These are phyloP conservation scores for Leccinum fallax DNA, from an alignment of 1,284 basidiomycete genomes.

Conservation along the genomic window DNA sequence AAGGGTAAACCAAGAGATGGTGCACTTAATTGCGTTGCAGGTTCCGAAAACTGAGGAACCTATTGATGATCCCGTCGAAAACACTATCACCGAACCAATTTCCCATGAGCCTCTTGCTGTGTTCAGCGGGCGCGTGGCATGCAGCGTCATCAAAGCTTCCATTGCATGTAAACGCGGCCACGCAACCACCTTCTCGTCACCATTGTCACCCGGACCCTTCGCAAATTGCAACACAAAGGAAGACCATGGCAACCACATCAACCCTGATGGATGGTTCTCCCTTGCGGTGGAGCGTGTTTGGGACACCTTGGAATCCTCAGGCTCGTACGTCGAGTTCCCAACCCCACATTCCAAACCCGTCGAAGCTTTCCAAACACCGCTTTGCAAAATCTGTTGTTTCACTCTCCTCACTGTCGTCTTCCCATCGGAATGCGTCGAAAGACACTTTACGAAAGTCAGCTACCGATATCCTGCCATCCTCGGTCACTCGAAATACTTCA, in stretches of 20 bases:
- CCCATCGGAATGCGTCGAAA: slow-evolving; percentile 5
- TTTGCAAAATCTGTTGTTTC: slow-evolving; percentile 2
- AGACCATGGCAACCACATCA: neutral
- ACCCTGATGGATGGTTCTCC: neutral
- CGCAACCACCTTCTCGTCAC: slow-evolving; percentile 6
- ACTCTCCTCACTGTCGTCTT: neutral
- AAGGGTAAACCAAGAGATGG: slow-evolving; percentile 32
- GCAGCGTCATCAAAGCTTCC: slow-evolving; percentile 1
- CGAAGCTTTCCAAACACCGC: slow-evolving; percentile 14
- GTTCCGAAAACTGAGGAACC: neutral
- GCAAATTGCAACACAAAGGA: slow-evolving; percentile 1
- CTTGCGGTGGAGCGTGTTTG: neutral
- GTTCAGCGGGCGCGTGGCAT: neutral
- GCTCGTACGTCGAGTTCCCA: neutral
- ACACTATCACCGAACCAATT: neutral
- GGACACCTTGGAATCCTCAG: neutral
- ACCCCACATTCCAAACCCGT: neutral
- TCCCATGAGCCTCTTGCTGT: neutral
- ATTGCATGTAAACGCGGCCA: slow-evolving; percentile 8
- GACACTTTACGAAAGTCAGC: slow-evolving; percentile 10
- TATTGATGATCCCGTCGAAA: neutral
- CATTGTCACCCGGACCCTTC: neutral
- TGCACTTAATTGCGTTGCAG: slow-evolving; percentile 15
- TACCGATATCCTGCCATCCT: slow-evolving; percentile 1
- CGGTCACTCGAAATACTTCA: slow-evolving; percentile 7